Evolutionary conservation across 1,284 basidiomycete species (phyloP).

Genomic region (Phlebopus sp.): DNA sequence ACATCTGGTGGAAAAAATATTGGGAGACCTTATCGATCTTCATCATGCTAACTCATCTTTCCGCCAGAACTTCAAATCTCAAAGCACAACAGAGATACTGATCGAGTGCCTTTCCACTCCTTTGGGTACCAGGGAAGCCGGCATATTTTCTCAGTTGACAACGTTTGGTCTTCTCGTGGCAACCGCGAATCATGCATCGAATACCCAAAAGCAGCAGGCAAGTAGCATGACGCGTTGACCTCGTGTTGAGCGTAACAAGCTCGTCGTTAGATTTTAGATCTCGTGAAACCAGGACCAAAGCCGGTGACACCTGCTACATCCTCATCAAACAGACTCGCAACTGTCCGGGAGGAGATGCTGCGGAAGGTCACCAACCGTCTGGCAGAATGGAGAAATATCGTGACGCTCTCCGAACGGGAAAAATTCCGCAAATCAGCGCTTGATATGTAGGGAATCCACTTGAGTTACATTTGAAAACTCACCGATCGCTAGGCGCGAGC

Average conservation of each 20-base stretch:
- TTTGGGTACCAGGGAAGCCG: constrained; percentile 36
- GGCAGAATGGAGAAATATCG: constrained; percentile 67
- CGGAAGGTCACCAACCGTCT: constrained; percentile 60
- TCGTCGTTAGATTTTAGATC: constrained; percentile 21
- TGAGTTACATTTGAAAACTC: neutral
- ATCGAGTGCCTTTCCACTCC: constrained; percentile 57
- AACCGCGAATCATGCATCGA: constrained; percentile 55
- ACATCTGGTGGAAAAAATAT: constrained; percentile 33
- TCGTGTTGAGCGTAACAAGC: constrained; percentile 3
- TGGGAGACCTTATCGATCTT: constrained; percentile 65
- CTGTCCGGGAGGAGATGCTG: constrained; percentile 48
- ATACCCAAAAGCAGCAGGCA: constrained; percentile 67
- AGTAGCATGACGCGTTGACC: constrained; percentile 1
- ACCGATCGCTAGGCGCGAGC: constrained; percentile 57
- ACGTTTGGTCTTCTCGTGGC: constrained; percentile 66
- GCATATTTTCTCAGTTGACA: constrained; percentile 61
- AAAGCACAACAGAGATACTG: constrained; percentile 62
- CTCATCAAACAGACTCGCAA: constrained; percentile 17
- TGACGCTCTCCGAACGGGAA: constrained; percentile 65
- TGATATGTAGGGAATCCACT: constrained; percentile 50
- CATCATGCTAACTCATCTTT: constrained; percentile 60
- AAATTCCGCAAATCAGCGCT: constrained; percentile 64
- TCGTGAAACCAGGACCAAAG: constrained; percentile 15
- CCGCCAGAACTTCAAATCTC: constrained; percentile 67
- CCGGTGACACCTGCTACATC: neutral